phyloP scores from a whole-genome alignment of 2,329 filamentous ascomycete species.

The Fonsecaea multimorphosa region DNA sequence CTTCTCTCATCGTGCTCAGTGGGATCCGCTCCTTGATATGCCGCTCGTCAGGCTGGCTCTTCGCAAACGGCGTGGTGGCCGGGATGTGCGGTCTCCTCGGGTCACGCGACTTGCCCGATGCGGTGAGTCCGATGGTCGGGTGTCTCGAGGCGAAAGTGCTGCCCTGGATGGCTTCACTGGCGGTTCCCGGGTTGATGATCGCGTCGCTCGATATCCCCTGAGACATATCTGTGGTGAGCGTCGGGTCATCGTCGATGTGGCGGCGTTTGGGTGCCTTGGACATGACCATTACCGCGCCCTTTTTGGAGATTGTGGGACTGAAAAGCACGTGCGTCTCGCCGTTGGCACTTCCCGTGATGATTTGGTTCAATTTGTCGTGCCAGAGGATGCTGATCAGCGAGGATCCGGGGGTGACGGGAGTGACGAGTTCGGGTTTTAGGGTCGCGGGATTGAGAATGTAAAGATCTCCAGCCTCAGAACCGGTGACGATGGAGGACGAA shows the following conservation, averaged over 20 bases:
- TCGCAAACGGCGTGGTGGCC: constrained; percentile 84
- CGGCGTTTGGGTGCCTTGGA: constrained; percentile 91
- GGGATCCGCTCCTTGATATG: constrained; percentile 89
- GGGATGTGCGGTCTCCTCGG: constrained; percentile 85
- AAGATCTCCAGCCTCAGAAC: constrained; percentile 82
- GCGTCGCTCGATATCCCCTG: constrained; percentile 79
- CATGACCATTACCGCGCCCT: constrained; percentile 87
- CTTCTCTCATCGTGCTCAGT: constrained; percentile 89
- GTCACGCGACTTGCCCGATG: constrained; percentile 76
- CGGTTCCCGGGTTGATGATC: constrained; percentile 66
- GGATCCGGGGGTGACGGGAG: constrained; percentile 83
- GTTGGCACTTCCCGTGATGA: constrained; percentile 91
- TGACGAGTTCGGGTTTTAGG: constrained; percentile 80
- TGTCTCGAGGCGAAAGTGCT: constrained; percentile 65
- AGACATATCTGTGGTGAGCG: constrained; percentile 78
- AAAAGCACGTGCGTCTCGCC: constrained; percentile 89
- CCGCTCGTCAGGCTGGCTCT: constrained; percentile 85
- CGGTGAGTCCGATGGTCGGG: constrained; percentile 75
- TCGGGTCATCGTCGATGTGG: constrained; percentile 91
- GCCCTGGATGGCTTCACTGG: constrained; percentile 49
- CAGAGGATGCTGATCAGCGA: constrained; percentile 84
- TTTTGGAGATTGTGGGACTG: constrained; percentile 79
- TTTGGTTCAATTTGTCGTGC: constrained; percentile 96
- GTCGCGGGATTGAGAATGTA: constrained; percentile 95
- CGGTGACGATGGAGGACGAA: constrained; percentile 83